These are phyloP conservation scores for Mycena maculata DNA, from an alignment of 768 basidiomycete species.

Conservation along the genomic window DNA sequence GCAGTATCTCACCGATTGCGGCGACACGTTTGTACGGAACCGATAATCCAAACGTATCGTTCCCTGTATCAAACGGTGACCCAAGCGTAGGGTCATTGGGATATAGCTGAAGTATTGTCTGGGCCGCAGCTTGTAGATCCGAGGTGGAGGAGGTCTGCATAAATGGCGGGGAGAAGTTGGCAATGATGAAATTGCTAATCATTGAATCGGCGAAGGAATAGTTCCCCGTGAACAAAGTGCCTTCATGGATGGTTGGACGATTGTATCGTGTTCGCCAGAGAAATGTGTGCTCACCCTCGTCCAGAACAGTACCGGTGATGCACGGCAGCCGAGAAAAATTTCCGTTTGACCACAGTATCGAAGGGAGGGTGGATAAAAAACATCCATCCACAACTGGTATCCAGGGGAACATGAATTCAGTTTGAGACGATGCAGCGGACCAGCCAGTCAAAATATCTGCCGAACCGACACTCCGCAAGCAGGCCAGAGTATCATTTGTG, in stretches of 20 bases:
- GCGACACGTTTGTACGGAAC: slow-evolving; percentile 46
- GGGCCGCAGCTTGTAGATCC: slow-evolving; percentile 39
- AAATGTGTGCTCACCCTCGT: slow-evolving; percentile 50
- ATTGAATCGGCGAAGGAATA: background rate
- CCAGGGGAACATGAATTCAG: slow-evolving; percentile 44
- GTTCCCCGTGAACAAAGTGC: slow-evolving; percentile 4
- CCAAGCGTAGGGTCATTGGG: slow-evolving; percentile 52
- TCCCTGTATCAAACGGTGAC: slow-evolving; percentile 54
- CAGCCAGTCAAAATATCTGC: slow-evolving; percentile 42
- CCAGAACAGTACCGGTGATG: slow-evolving; percentile 55
- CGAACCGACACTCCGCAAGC: slow-evolving; percentile 41
- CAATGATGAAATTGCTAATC: background rate
- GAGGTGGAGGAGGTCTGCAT: background rate
- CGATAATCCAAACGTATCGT: slow-evolving; percentile 55
- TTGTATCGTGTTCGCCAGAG: background rate
- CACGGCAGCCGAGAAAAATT: slow-evolving; percentile 53
- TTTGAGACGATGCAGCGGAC: slow-evolving; percentile 33
- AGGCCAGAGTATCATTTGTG: slow-evolving; percentile 44
- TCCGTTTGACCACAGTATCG: slow-evolving; percentile 42
- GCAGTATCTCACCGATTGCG: slow-evolving; percentile 40
- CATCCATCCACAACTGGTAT: slow-evolving; percentile 52
- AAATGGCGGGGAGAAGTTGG: slow-evolving; percentile 7
- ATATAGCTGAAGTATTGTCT: slow-evolving; percentile 50
- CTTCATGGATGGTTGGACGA: background rate
- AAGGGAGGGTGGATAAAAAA: slow-evolving; percentile 50